Percentiles rank a stretch among this genome's conserved stretches.
Evolutionary conservation across 768 basidiomycete genomes (phyloP).

Genomic region (Kwoniella mangroviensis): DNA sequence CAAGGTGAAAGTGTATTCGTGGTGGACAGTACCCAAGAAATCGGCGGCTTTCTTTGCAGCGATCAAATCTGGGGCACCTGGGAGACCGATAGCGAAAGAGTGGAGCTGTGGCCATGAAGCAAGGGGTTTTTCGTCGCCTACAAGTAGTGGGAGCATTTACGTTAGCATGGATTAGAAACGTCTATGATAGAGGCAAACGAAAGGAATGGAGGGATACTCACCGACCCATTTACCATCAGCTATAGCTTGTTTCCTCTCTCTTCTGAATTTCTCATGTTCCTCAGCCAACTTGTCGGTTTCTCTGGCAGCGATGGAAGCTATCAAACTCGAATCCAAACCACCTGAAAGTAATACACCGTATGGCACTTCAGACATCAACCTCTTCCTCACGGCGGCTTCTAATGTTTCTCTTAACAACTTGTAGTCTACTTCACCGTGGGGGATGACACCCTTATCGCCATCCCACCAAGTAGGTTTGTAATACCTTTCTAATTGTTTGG

Average conservation of each 20-base stretch:
- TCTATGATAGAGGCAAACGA: too few relatives aligned
- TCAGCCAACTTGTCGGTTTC: constrained; percentile 90
- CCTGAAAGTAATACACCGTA: constrained; percentile 96
- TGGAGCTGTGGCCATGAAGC: constrained; percentile 94
- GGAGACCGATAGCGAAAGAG: constrained; percentile 95
- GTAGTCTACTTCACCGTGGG: constrained; percentile 67
- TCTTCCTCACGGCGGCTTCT: constrained; percentile 89
- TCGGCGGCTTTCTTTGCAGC: constrained; percentile 92
- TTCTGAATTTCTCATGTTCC: constrained; percentile 74
- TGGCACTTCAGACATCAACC: constrained; percentile 97
- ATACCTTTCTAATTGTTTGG: constrained; percentile 77
- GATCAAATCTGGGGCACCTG: constrained; percentile 90
- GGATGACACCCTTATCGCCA: constrained; percentile 72
- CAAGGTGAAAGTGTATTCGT: constrained; percentile 97
- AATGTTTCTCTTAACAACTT: constrained; percentile 76
- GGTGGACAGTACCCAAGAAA: constrained; percentile 91
- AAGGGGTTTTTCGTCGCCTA: constrained; percentile 62
- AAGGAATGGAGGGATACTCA: constrained; percentile 19
- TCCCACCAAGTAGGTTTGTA: constrained; percentile 88
- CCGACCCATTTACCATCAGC: constrained; percentile 41
- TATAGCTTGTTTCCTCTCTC: constrained; percentile 58
- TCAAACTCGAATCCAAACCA: constrained; percentile 92
- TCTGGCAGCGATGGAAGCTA: constrained; percentile 89
- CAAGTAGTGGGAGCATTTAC: constrained; percentile 33
- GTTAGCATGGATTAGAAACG: neutral